phyloP scores from a whole-genome alignment of 805 yeast genomes.

The Sungouiozyma intestinalis region DNA sequence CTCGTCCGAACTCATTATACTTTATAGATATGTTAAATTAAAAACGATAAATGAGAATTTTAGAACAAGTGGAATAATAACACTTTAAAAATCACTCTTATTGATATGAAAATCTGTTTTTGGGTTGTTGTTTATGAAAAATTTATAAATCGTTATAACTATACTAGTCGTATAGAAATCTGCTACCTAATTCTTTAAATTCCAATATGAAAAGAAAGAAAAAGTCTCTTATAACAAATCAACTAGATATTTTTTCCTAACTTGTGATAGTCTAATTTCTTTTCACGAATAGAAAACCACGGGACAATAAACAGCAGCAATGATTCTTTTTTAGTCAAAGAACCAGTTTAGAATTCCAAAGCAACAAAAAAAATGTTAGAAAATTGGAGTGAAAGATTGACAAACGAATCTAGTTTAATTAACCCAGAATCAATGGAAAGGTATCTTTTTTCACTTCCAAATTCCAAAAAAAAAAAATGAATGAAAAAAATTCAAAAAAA shows the following conservation, averaged over 20 bases:
- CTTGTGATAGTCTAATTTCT: neutral
- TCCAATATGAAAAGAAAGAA: neutral
- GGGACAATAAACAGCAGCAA: no score
- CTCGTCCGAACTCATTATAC: constrained; percentile 63
- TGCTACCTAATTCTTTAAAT: neutral
- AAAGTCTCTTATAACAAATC: neutral
- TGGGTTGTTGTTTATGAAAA: neutral
- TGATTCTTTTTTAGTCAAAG: no score
- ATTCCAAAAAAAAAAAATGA: no score
- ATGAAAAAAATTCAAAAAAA: no score
- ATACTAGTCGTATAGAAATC: neutral
- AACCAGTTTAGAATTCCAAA: no score
- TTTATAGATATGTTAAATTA: neutral
- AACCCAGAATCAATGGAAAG: neutral
- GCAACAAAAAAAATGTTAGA: neutral
- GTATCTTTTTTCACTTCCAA: neutral
- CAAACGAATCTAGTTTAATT: no score
- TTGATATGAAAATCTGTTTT: neutral
- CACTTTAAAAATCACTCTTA: neutral
- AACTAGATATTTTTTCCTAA: neutral
- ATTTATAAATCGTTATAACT: neutral
- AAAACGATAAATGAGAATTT: neutral
- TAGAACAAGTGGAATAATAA: neutral
- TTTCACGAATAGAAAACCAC: neutral
- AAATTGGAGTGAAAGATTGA: neutral